Evolutionary conservation across 2,329 filamentous ascomycete species (phyloP).

Genomic region (Tolypocladium amazonense): DNA sequence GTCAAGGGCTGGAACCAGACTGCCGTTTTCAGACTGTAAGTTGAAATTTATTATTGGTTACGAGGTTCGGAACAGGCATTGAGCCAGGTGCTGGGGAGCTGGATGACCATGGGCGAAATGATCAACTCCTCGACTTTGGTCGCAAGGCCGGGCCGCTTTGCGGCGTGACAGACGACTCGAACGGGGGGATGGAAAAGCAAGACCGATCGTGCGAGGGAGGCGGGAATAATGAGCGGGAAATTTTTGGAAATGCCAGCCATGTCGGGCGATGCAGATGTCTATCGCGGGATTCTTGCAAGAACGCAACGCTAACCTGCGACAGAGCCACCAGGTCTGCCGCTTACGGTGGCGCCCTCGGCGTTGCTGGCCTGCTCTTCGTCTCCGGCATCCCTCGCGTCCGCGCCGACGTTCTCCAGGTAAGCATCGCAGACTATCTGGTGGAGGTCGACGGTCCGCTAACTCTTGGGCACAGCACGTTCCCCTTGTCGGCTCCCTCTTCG

Average conservation of each 20-base stretch:
- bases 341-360: conserved; percentile 47
- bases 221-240: neutral
- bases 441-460: neutral
- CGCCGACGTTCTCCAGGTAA: conserved; percentile 47
- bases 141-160: neutral
- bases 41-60: conserved; percentile 4
- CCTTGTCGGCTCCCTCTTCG: conserved; percentile 37
- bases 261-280: neutral
- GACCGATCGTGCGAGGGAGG: neutral
- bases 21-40: conserved; percentile 40
- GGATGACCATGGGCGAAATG: neutral
- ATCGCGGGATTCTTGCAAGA: neutral
- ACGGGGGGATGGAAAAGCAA: neutral
- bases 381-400: conserved; percentile 53
- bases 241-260: neutral
- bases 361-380: conserved; percentile 48
- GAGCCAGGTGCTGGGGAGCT: neutral
- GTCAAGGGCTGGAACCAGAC: conserved; percentile 37
- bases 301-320: neutral
- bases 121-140: neutral
- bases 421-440: conserved; percentile 3
- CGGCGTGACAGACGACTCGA: too few species aligned
- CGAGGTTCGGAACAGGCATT: neutral
- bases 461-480: conserved; percentile 38
- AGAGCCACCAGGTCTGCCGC: conserved; percentile 24